A percentile compares a stretch with the other conserved stretches of the same genome.
phyloP scores from a whole-genome alignment of 2,329 filamentous ascomycete species.

The Sphaerulina populicola region DNA sequence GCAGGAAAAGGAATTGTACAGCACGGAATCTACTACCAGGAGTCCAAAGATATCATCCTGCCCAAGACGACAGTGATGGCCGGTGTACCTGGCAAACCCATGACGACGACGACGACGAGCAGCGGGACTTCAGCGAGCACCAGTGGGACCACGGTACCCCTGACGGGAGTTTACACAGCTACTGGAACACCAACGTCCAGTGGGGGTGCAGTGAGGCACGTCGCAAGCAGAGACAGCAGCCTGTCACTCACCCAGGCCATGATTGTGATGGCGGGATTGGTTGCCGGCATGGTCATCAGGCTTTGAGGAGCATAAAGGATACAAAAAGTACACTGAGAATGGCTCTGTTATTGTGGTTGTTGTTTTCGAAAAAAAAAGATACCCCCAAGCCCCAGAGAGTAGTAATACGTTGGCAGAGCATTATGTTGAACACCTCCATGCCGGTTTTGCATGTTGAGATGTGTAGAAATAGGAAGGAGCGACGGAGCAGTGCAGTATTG shows the following conservation, averaged over 20 bases:
- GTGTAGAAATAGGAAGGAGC: no score
- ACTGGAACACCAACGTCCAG: conserved; percentile 34
- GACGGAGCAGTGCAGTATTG: no score
- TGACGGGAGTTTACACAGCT: conserved; percentile 35
- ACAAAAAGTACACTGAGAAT: neutral
- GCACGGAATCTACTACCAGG: conserved; percentile 50
- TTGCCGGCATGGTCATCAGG: neutral
- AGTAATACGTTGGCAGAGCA: no score
- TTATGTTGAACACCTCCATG: no score
- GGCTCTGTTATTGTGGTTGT: neutral
- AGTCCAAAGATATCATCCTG: conserved; percentile 32
- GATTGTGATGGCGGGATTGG: neutral
- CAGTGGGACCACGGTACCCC: conserved; percentile 10
- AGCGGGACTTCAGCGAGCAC: conserved; percentile 10
- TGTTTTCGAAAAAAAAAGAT: conserved; percentile 7
- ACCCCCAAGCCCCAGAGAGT: neutral
- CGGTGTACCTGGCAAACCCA: conserved; percentile 30
- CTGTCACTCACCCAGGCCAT: neutral
- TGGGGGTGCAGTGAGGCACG: conserved; percentile 12
- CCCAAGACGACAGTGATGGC: conserved; percentile 30
- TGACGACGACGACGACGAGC: conserved; percentile 18
- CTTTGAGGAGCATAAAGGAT: neutral
- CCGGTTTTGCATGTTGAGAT: no score
- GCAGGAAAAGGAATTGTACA: conserved; percentile 49
- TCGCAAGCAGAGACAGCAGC: neutral